A percentile compares a stretch with the other conserved stretches of the same genome.
Evolutionary conservation across 495 filamentous ascomycete species (phyloP).

Genomic region (Annulohypoxylon stygium): DNA sequence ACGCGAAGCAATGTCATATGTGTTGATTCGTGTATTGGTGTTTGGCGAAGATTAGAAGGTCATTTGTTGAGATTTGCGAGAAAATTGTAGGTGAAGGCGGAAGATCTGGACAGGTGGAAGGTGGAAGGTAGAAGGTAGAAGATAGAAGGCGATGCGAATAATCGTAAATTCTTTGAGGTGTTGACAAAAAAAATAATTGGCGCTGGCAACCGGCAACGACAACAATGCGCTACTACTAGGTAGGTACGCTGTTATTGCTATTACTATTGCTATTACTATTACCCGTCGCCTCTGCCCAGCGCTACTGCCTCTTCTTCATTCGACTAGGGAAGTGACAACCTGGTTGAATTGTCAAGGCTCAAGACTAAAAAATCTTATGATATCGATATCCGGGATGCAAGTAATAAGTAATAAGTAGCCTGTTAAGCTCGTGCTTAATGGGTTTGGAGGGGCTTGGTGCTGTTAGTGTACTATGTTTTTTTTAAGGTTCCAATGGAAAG

Average conservation of each 20-base stretch:
- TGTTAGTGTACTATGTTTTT: background rate
- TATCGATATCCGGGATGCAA: background rate
- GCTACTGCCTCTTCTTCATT: background rate
- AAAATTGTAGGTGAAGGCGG: background rate
- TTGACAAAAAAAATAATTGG: background rate
- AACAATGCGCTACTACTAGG: background rate
- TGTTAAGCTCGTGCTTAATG: background rate
- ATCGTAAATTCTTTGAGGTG: conserved; percentile 4
- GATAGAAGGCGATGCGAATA: background rate
- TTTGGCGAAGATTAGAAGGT: conserved; percentile 1
- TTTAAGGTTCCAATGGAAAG: too few species aligned
- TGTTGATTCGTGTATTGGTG: conserved; percentile 5
- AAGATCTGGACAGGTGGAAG: background rate
- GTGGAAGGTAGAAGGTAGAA: background rate
- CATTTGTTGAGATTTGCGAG: background rate
- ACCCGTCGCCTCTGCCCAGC: background rate
- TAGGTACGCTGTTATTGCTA: background rate
- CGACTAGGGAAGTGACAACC: conserved; percentile 1
- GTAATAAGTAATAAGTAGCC: conserved; percentile 1
- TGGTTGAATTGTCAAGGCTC: background rate
- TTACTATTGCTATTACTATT: background rate
- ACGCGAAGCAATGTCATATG: conserved; percentile 44
- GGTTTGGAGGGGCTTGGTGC: background rate
- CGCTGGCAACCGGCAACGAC: conserved; percentile 1
- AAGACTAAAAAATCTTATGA: conserved; percentile 3